These are phyloP conservation scores for Wickerhamomyces pijperi DNA, from an alignment of 805 yeast species.

Conservation along the genomic window DNA sequence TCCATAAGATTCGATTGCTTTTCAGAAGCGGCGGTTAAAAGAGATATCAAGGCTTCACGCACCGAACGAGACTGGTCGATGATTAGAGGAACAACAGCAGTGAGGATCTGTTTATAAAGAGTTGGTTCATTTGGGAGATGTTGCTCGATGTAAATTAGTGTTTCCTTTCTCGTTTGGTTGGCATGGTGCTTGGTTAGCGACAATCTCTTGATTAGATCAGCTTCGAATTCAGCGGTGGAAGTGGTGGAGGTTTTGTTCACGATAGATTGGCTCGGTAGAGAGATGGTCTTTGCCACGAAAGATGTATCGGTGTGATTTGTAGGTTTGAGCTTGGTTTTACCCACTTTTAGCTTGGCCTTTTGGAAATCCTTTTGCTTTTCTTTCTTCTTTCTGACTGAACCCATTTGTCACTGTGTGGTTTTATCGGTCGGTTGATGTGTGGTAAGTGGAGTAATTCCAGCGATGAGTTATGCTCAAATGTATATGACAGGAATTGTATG, in stretches of 20 bases:
- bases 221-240: constrained; percentile 20
- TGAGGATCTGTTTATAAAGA: constrained; percentile 43
- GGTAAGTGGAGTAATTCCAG: no score
- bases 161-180: constrained; percentile 58
- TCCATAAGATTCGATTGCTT: constrained; percentile 44
- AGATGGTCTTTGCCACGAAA: constrained; percentile 53
- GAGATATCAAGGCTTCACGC: constrained; percentile 39
- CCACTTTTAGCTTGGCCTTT: constrained; percentile 78
- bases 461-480: no score
- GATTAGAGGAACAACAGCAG: constrained; percentile 44
- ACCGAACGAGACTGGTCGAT: constrained; percentile 56
- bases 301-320: constrained; percentile 79
- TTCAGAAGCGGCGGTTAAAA: constrained; percentile 36
- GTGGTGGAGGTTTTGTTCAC: no score
- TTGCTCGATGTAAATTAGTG: constrained; percentile 39
- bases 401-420: constrained; percentile 1
- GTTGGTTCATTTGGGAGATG: constrained; percentile 43
- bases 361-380: constrained; percentile 20
- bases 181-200: constrained; percentile 69
- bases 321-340: constrained; percentile 64
- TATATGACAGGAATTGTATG: no score
- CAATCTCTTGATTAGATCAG: constrained; percentile 48
- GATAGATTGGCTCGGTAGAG: constrained; percentile 27
- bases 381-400: constrained; percentile 27
- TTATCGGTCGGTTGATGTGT: background rate